These are phyloP conservation scores for Suillus luteus DNA, from an alignment of 768 basidiomycete genomes.

Conservation along the genomic window DNA sequence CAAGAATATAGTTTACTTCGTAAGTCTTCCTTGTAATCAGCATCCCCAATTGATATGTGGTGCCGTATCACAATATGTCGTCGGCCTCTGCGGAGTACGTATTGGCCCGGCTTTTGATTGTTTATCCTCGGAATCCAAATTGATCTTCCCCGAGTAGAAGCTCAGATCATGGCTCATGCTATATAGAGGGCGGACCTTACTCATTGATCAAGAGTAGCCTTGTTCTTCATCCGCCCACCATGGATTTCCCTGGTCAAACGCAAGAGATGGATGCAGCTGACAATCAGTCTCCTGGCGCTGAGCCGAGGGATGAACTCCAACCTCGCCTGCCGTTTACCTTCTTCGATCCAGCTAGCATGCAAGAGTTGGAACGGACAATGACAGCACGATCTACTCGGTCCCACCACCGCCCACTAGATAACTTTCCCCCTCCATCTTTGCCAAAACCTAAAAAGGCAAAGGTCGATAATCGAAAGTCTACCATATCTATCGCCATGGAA, in stretches of 20 bases:
- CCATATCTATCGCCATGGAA: conserved; percentile 5
- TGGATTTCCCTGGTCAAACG: not conserved
- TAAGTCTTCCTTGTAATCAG: not conserved
- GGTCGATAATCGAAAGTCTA: not conserved
- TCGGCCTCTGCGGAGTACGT: conserved; percentile 4
- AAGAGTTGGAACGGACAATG: conserved; percentile 1
- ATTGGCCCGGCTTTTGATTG: not conserved
- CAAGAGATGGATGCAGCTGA: not conserved
- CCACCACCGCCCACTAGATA: not conserved
- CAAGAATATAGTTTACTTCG: not conserved
- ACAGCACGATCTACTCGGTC: conserved; percentile 5
- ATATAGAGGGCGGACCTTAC: not conserved
- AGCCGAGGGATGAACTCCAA: not conserved
- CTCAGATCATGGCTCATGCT: not conserved
- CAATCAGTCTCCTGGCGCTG: not conserved
- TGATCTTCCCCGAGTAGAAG: conserved; percentile 2
- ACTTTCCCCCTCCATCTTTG: not conserved
- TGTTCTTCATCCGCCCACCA: not conserved
- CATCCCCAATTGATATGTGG: not conserved
- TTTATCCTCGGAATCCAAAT: not conserved
- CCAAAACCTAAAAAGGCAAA: not conserved
- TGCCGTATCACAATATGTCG: not conserved
- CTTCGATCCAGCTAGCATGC: conserved; percentile 6
- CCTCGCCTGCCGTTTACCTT: conserved; percentile 2
- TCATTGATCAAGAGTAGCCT: not conserved